Base-by-base conservation (phyloP, 495 filamentous ascomycete species). In the Neurospora sp. region DNA sequence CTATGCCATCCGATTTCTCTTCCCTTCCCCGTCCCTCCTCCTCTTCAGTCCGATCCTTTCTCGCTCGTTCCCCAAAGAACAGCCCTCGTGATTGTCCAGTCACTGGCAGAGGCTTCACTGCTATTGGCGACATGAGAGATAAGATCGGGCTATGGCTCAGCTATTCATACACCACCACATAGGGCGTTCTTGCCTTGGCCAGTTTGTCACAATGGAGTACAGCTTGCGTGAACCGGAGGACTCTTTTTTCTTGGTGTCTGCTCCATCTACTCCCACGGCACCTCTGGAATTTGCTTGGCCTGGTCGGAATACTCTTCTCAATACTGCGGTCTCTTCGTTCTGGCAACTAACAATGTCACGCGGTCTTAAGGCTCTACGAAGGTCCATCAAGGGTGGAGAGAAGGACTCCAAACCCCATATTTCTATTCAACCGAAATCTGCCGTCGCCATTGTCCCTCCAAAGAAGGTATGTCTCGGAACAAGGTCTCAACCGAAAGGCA, bases 401-500 rank as follows among this genome's bases (percentile, higher is more conserved):
- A 94, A 92, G 84, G 83, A 86, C 80, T 90, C 91, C 74, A 88
- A 90, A 75, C 90, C 92, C 72, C 92, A 95, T 76, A 90, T 94
- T 77, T 94, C 93, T 61, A 94, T 98, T 69, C 91, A 94, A 1
- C 93, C 93, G 71, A 99, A 99, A 79, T 91, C 93, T 53, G 93
- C 94, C n/a, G 88, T 97, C 73, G 94, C 96, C 10, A 99, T 99
- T 79, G 87, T 95, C 40, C 94, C 96, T 74, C 96, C 96, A 0
- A 98, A 97, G 83, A 98, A 97, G 90, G 96, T 99, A 81, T 79
- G 87, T 83, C 44, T 70, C 31, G 44, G 42, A n/a, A 35, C 44
- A 74, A 39, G 61, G 37, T 40, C 70, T 74, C 48, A 31, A 70
- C 44, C 53, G 48, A 39, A n/a, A 16, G 27, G 38, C 68, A 31